Percentiles rank a stretch among this genome's conserved stretches.
phyloP scores from a whole-genome alignment of 2,329 filamentous ascomycete genomes.

The Aschersonia sp. region DNA sequence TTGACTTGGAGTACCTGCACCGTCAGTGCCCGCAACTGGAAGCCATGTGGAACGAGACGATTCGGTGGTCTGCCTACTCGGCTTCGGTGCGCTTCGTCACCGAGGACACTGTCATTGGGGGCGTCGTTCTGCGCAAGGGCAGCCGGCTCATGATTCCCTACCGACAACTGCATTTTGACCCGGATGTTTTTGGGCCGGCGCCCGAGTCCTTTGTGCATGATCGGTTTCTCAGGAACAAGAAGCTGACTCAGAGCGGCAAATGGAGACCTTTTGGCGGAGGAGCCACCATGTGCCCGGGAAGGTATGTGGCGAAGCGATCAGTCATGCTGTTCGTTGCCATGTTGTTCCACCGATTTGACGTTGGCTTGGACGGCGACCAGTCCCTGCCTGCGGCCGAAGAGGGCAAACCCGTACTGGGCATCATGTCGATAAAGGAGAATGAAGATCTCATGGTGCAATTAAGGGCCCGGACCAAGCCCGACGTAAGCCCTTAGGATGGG shows the following conservation, averaged over 20 bases:
- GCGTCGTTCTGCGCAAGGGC: conserved; percentile 11
- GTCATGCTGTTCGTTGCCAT: conserved; percentile 9
- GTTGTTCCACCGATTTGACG: conserved; percentile 9
- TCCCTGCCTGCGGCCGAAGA: neutral
- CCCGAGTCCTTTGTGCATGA: conserved; percentile 6
- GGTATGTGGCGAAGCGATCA: conserved; percentile 7
- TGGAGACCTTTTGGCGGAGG: conserved; percentile 15
- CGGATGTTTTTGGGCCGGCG: conserved; percentile 6
- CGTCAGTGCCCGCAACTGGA: conserved; percentile 6
- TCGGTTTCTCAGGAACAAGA: conserved; percentile 6
- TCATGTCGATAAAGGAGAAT: neutral
- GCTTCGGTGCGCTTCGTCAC: conserved; percentile 12
- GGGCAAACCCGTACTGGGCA: neutral
- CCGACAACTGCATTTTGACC: conserved; percentile 11
- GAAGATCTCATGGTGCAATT: neutral
- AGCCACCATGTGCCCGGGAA: conserved; percentile 12
- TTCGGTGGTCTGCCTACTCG: conserved; percentile 9
- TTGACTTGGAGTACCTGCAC: conserved; percentile 14
- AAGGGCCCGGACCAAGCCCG: neutral
- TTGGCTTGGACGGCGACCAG: neutral
- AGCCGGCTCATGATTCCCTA: conserved; percentile 13
- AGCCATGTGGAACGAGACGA: conserved; percentile 12
- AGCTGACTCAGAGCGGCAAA: conserved; percentile 3
- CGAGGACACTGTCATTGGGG: conserved; percentile 10
- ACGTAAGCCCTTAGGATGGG: too few species aligned